Conservation (phyloP, 2,329 filamentous ascomycete species). For the Xylariaceae sp. region DNA sequence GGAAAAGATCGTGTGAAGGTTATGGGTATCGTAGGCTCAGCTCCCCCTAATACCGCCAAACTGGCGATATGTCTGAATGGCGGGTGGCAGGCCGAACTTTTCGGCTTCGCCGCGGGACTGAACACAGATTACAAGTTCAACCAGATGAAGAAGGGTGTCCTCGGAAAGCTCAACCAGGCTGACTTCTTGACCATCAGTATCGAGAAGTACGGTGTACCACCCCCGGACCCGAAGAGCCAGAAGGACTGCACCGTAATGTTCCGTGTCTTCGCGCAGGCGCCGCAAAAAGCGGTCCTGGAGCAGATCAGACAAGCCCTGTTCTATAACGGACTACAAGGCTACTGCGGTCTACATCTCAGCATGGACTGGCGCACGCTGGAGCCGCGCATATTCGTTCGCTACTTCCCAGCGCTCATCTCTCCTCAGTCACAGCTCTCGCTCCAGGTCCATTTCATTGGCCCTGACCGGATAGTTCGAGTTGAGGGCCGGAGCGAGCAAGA, state of each 20-base stretch:
- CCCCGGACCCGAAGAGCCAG: background rate
- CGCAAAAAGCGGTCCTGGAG: background rate
- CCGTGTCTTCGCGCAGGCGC: background rate
- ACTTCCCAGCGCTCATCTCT: background rate
- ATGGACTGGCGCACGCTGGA: background rate
- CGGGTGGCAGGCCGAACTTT: background rate
- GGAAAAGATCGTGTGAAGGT: slow-evolving; percentile 23
- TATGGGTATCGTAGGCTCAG: slow-evolving; percentile 29
- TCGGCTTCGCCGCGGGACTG: background rate
- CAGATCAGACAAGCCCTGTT: background rate
- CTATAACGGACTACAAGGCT: background rate
- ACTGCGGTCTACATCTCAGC: background rate
- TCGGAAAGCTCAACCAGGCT: background rate
- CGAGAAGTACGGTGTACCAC: background rate
- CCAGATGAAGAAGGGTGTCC: background rate
- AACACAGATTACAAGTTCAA: slow-evolving; percentile 1
- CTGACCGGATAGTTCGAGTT: background rate
- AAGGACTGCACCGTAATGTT: background rate
- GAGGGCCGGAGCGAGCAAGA: background rate
- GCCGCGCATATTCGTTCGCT: background rate
- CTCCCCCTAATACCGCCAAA: slow-evolving; percentile 39
- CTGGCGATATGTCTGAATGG: background rate
- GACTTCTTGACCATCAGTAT: slow-evolving; percentile 1
- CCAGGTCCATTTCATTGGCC: background rate
- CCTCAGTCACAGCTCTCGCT: background rate